phyloP scores from a whole-genome alignment of 306 rosid genomes.

The Chamaecrista fasciculata region DNA sequence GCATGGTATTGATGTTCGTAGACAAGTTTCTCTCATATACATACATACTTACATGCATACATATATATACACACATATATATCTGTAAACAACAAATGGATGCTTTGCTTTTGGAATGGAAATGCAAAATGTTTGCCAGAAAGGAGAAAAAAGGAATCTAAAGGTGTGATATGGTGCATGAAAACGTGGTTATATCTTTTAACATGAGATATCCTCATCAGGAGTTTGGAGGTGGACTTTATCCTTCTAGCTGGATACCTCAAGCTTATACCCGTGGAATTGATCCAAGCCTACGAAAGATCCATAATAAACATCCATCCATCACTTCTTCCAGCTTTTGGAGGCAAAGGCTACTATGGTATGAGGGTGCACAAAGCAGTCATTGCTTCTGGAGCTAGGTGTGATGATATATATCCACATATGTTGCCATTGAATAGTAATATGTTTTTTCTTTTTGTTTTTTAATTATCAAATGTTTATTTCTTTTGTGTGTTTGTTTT shows the following conservation, averaged over 20 bases:
- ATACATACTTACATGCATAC: too few species aligned
- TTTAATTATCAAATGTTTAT: neutral
- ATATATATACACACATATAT: too few species aligned
- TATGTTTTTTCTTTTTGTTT: neutral
- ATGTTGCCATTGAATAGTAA: neutral
- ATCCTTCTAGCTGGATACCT: conserved; percentile 88
- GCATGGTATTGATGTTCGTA: neutral
- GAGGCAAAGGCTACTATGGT: conserved; percentile 92
- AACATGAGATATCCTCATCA: conserved; percentile 23
- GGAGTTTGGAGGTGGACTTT: conserved; percentile 70
- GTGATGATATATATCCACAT: neutral
- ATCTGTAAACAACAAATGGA: neutral
- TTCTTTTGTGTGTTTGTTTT: conserved; percentile 5
- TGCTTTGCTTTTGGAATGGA: conserved; percentile 10
- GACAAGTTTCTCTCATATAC: neutral
- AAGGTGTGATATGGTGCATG: neutral
- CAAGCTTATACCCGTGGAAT: conserved; percentile 74
- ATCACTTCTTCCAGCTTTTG: conserved; percentile 96
- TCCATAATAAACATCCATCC: conserved; percentile 85
- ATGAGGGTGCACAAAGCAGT: conserved; percentile 93
- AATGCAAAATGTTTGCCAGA: neutral
- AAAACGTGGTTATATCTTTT: conserved; percentile 7
- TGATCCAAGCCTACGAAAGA: conserved; percentile 66
- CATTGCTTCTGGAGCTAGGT: conserved; percentile 91
- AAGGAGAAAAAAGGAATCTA: neutral